Base-by-base conservation (phyloP, 495 filamentous ascomycete species). In the Aspergillus campestris region DNA sequence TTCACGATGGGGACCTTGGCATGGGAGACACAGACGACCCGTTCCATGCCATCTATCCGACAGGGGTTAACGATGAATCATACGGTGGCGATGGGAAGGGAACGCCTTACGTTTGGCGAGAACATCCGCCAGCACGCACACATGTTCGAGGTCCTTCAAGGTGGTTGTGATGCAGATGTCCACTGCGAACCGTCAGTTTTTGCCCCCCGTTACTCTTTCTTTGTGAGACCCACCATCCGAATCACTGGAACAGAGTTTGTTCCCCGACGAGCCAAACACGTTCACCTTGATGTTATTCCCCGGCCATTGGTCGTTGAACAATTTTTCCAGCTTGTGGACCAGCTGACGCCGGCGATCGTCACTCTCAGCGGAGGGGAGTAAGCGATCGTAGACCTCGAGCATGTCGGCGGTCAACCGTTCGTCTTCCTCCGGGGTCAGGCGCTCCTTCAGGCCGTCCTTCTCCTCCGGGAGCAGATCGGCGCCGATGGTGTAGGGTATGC, bases 1-100 rank as follows among this genome's bases (percentile, higher is more conserved):
- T 97, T 98, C 42, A 98, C 92, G 51, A 98, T 98, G 8, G 94
- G 91, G 11, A 98, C 94, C 62, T 95, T 96, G 10, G 92, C 92
- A 33, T 84, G 84, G 15, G 86, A 84, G 6, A 97, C 85, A 58
- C 92, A 98, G 33, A 95, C 84, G 7, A 98, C 89, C 50, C 83
- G 83, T 64, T 96, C 74, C 92, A 98, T 98, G 43, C 92, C 92
- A 69, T 89, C 91, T 96, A 57, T 37, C 15, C 33, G 33, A 36
- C 32, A 50, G 38, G 51, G 48, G 53, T 51, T 30, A 58, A 45
- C 29, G 18, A 39, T 34, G 37, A 11, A 24, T 34, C 13, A 28
- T 27, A 31, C 35, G 10, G 14, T 18, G 42, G 13, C 37, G 31
- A 39, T 31, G 42, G 18, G 29, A 47, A 47, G 31, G 40, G 29